Evolutionary conservation across 23 red algal species (phyloP).

Genomic region (Gracilaria vermiculophylla): DNA sequence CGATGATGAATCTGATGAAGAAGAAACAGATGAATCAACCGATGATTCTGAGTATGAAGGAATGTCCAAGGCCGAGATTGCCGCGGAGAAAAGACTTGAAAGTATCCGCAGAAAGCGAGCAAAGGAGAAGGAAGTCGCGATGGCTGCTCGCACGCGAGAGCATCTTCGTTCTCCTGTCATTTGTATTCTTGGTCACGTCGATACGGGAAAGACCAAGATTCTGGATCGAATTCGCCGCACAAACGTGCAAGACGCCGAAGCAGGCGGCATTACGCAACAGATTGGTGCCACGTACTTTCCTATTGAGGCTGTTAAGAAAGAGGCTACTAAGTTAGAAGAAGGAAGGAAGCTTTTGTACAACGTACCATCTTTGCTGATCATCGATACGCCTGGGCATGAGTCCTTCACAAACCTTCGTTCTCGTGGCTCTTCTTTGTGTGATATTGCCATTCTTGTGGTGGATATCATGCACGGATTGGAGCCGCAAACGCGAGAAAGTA

Average conservation of each 20-base stretch:
- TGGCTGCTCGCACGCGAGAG: slow-evolving; percentile 37
- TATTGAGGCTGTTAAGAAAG: slow-evolving; percentile 87
- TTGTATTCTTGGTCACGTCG: slow-evolving; percentile 98
- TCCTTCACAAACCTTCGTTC: slow-evolving; percentile 97
- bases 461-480: slow-evolving; percentile 99
- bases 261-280: slow-evolving; percentile 97
- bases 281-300: slow-evolving; percentile 99
- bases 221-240: slow-evolving; percentile 94
- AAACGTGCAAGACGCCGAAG: slow-evolving; percentile 98
- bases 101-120: slow-evolving; percentile 23
- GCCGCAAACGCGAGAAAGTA: slow-evolving; percentile 93
- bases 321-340: slow-evolving; percentile 78
- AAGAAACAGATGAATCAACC: too few species aligned
- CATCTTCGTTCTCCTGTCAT: slow-evolving; percentile 91
- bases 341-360: slow-evolving; percentile 68
- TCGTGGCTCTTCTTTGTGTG: slow-evolving; percentile 94
- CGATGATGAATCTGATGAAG: slow-evolving; percentile 38
- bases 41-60: slow-evolving; percentile 63
- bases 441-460: slow-evolving; percentile 98
- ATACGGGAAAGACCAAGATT: slow-evolving; percentile 99
- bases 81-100: slow-evolving; percentile 35
- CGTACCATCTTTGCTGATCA: slow-evolving; percentile 94
- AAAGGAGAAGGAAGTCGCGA: slow-evolving; percentile 7
- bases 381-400: slow-evolving; percentile 98
- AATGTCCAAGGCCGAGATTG: slow-evolving; percentile 55